These are phyloP conservation scores for Corchorus olitorius DNA, from an alignment of 345 rosid genomes.

Conservation along the genomic window DNA sequence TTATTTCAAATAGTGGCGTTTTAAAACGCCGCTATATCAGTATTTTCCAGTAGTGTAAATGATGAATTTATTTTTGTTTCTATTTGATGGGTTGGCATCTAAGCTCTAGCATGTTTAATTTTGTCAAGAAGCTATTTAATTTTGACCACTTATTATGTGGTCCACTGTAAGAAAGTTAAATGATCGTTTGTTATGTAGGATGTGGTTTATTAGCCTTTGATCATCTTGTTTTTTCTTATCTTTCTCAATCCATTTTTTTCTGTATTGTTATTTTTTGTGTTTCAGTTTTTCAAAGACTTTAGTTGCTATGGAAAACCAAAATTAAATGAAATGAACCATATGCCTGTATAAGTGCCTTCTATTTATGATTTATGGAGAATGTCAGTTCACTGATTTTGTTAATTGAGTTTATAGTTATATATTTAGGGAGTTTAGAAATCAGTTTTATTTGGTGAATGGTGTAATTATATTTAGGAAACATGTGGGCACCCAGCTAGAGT, in stretches of 20 bases:
- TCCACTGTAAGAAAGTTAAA: too few relatives aligned
- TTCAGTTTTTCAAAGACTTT: background rate
- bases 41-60: too few relatives aligned
- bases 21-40: too few relatives aligned
- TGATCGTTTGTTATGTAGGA: background rate
- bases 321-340: background rate
- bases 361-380: background rate
- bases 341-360: background rate
- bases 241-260: background rate
- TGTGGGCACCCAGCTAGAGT: too few relatives aligned
- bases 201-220: background rate
- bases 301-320: background rate
- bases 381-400: background rate
- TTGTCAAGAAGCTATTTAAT: too few relatives aligned
- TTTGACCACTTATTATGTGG: too few relatives aligned
- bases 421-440: background rate
- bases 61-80: background rate
- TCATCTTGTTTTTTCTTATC: constrained; percentile 1
- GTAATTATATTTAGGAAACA: background rate
- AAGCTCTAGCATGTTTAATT: too few relatives aligned
- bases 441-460: too few relatives aligned
- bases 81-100: too few relatives aligned
- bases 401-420: background rate
- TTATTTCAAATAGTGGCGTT: too few relatives aligned
- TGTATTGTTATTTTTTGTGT: background rate